These are phyloP conservation scores for Caloboletus firmus DNA, from an alignment of 1,284 basidiomycete genomes.

Conservation along the genomic window DNA sequence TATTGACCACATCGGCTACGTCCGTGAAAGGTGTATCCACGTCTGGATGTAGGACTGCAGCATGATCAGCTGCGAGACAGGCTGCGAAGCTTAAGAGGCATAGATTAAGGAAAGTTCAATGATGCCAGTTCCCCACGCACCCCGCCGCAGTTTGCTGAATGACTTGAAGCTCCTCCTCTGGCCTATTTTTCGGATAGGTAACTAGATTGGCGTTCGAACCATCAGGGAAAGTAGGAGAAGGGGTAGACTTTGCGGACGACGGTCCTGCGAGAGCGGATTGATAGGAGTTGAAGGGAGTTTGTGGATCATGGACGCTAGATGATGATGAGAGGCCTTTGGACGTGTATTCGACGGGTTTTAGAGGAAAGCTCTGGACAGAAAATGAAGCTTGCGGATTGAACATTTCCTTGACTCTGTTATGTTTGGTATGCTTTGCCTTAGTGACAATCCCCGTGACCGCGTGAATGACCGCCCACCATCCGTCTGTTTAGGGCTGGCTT, in stretches of 20 bases:
- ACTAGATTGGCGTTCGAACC: constrained; percentile 11
- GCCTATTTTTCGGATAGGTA: constrained; percentile 24
- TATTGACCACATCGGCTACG: constrained; percentile 56
- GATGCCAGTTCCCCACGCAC: constrained; percentile 35
- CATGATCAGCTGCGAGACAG: constrained; percentile 61
- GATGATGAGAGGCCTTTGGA: constrained; percentile 2
- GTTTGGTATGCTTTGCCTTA: constrained; percentile 50
- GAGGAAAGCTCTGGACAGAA: constrained; percentile 35
- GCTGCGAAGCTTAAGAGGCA: constrained; percentile 48
- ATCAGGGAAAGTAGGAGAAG: constrained; percentile 3
- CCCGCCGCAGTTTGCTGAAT: constrained; percentile 47
- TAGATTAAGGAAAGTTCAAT: constrained; percentile 18
- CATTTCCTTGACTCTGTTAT: constrained; percentile 60
- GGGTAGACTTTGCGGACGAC: constrained; percentile 27
- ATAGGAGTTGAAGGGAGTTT: constrained; percentile 21
- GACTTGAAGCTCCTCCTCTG: constrained; percentile 39
- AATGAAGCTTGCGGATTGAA: constrained; percentile 47
- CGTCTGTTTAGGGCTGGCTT: constrained; percentile 41
- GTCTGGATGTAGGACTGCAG: constrained; percentile 58
- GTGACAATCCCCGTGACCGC: constrained; percentile 45
- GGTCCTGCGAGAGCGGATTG: constrained; percentile 34
- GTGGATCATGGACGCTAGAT: constrained; percentile 5
- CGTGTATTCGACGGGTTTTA: constrained; percentile 18
- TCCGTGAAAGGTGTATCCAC: constrained; percentile 66
- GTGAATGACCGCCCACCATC: constrained; percentile 24